Evolutionary conservation across 1,139 yeast species (phyloP).

Genomic region (Debaryomyces subglobosus): DNA sequence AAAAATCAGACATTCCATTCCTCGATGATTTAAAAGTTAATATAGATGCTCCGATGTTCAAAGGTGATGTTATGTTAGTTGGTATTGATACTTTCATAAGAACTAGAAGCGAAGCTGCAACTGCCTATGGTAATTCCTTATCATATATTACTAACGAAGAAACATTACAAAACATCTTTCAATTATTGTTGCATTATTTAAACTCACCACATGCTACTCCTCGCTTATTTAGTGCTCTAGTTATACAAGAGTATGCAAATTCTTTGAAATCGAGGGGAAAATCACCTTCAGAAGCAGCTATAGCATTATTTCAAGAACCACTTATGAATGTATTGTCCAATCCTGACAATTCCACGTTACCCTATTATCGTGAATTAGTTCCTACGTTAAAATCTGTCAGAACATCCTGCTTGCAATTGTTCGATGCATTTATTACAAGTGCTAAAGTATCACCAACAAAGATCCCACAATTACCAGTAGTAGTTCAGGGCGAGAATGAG

Average conservation of each 20-base stretch:
- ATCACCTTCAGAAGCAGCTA: slow-evolving; percentile 19
- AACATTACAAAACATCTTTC: slow-evolving; percentile 39
- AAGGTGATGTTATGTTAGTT: slow-evolving; percentile 87
- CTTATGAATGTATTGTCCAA: slow-evolving; percentile 40
- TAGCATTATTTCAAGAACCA: slow-evolving; percentile 33
- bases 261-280: slow-evolving; percentile 25
- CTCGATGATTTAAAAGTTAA: slow-evolving; percentile 67
- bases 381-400: slow-evolving; percentile 86
- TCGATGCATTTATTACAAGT: slow-evolving; percentile 72
- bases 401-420: slow-evolving; percentile 82
- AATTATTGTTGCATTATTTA: slow-evolving; percentile 44
- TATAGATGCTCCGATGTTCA: slow-evolving; percentile 89
- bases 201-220: slow-evolving; percentile 78
- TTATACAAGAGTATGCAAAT: slow-evolving; percentile 73
- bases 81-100: slow-evolving; percentile 75
- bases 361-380: slow-evolving; percentile 78
- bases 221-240: slow-evolving; percentile 67
- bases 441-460: slow-evolving; percentile 78
- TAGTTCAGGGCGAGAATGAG: slow-evolving; percentile 91
- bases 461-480: slow-evolving; percentile 81
- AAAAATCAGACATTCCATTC: slow-evolving; percentile 50
- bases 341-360: slow-evolving; percentile 43
- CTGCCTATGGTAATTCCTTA: slow-evolving; percentile 73
- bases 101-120: slow-evolving; percentile 76
- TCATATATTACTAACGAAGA: slow-evolving; percentile 52